Percentiles rank a stretch among this genome's conserved stretches.
Conservation (phyloP, 352 stramenopile species). For the Pythium coloratum region DNA sequence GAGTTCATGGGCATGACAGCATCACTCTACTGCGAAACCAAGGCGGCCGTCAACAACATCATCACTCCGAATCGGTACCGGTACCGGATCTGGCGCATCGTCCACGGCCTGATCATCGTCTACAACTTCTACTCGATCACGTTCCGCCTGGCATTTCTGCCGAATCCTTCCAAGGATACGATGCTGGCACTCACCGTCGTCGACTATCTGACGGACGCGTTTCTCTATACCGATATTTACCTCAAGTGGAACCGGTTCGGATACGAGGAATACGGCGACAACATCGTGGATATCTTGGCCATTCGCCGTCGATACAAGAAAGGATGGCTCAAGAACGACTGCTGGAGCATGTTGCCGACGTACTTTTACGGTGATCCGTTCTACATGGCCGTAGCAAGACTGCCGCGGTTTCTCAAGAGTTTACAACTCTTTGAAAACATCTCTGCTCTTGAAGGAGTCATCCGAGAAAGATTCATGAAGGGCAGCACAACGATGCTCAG, state of each 20-base stretch:
- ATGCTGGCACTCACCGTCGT: constrained; percentile 17
- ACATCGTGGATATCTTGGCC: constrained; percentile 15
- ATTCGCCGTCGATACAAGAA: constrained; percentile 29
- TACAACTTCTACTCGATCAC: constrained; percentile 40
- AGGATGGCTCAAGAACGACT: constrained; percentile 26
- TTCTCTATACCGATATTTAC: constrained; percentile 30
- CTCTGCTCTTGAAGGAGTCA: constrained; percentile 22
- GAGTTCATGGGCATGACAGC: constrained; percentile 19
- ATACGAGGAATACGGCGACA: constrained; percentile 24
- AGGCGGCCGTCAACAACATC: constrained; percentile 17
- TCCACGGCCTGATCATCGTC: constrained; percentile 39
- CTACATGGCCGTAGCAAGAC: constrained; percentile 15
- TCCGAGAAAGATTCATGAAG: constrained; percentile 28
- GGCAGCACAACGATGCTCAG: constrained; percentile 25
- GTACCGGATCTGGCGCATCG: constrained; percentile 37
- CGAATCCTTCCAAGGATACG: neutral
- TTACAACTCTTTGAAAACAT: constrained; percentile 24
- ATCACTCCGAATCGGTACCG: constrained; percentile 4
- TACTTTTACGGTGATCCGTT: constrained; percentile 26
- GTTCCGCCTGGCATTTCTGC: constrained; percentile 31
- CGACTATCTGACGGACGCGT: constrained; percentile 26
- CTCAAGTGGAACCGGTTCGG: constrained; percentile 29
- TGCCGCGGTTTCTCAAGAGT: constrained; percentile 29
- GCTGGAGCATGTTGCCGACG: constrained; percentile 28
- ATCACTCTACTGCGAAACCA: constrained; percentile 23